A percentile compares a stretch with the other conserved stretches of the same genome.
These are phyloP conservation scores for Russula griseocarnosa DNA, from an alignment of 768 basidiomycete species.

Conservation along the genomic window DNA sequence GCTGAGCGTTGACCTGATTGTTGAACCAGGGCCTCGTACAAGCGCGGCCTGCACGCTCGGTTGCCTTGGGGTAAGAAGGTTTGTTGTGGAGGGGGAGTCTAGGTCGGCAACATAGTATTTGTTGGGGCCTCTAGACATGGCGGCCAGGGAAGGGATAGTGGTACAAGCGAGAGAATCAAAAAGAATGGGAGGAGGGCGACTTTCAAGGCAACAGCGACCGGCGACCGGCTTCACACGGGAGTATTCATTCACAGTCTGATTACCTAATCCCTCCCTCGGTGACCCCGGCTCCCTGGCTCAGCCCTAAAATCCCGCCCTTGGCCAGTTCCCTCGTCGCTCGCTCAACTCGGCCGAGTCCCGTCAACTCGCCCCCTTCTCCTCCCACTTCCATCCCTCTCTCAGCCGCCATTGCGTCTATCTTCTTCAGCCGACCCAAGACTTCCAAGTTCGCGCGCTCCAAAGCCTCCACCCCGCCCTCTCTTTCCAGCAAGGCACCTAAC, in stretches of 20 bases:
- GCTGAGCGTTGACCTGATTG: constrained; percentile 40
- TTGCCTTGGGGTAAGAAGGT: constrained; percentile 43
- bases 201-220: not conserved
- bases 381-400: constrained; percentile 41
- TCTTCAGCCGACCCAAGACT: constrained; percentile 51
- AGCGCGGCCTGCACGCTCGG: constrained; percentile 43
- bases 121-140: constrained; percentile 33
- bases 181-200: not conserved
- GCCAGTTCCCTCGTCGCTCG: constrained; percentile 41
- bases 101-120: constrained; percentile 42
- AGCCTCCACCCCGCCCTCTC: constrained; percentile 29
- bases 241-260: not conserved
- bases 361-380: constrained; percentile 42
- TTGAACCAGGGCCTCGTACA: constrained; percentile 36
- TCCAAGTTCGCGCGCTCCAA: constrained; percentile 46
- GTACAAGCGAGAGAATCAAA: constrained; percentile 2
- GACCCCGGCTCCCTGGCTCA: constrained; percentile 46
- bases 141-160: constrained; percentile 11
- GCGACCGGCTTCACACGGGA: not conserved
- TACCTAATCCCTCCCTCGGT: constrained; percentile 2
- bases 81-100: constrained; percentile 50
- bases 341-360: constrained; percentile 47
- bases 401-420: constrained; percentile 46
- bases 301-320: constrained; percentile 42
- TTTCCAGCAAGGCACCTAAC: constrained; percentile 35